Percentiles rank a stretch among this genome's conserved stretches.
phyloP scores from a whole-genome alignment of 2,329 filamentous ascomycete genomes.

The Claviceps fusiformis region DNA sequence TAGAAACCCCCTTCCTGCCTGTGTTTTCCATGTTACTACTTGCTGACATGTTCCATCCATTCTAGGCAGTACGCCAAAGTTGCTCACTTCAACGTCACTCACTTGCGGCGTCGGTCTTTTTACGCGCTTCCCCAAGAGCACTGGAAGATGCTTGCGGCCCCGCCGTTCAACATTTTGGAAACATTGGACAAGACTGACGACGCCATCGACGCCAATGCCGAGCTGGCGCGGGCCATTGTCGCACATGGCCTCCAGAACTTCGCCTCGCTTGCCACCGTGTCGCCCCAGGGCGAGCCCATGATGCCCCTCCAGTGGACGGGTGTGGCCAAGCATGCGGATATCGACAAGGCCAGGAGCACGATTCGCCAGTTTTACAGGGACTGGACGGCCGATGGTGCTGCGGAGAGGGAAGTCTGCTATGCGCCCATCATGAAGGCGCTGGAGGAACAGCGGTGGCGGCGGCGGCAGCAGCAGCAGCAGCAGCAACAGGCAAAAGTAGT shows the following conservation, averaged over 20 bases:
- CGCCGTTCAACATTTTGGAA: conserved; percentile 72
- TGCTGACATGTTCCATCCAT: neutral
- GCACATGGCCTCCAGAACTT: conserved; percentile 56
- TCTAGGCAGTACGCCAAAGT: conserved; percentile 68
- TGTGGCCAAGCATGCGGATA: conserved; percentile 56
- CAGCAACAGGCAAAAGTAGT: neutral
- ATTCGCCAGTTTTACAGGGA: conserved; percentile 90
- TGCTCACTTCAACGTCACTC: conserved; percentile 82
- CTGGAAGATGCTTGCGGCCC: conserved; percentile 66
- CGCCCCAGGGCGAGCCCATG: conserved; percentile 25
- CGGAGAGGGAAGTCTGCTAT: conserved; percentile 67
- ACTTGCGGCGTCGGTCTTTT: conserved; percentile 80
- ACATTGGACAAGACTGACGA: conserved; percentile 68
- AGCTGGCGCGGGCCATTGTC: conserved; percentile 68
- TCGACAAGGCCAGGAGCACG: conserved; percentile 86
- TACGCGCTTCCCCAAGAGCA: conserved; percentile 78
- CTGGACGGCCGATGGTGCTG: conserved; percentile 68
- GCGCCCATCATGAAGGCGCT: conserved; percentile 58
- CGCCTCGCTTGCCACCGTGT: conserved; percentile 28
- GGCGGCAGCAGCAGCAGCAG: conserved; percentile 21
- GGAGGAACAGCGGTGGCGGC: conserved; percentile 27
- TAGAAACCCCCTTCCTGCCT: no score
- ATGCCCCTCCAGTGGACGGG: conserved; percentile 55
- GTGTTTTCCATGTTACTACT: neutral
- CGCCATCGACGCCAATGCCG: conserved; percentile 79